phyloP scores from a whole-genome alignment of 148 eudicot species.

The Chenopodium album region DNA sequence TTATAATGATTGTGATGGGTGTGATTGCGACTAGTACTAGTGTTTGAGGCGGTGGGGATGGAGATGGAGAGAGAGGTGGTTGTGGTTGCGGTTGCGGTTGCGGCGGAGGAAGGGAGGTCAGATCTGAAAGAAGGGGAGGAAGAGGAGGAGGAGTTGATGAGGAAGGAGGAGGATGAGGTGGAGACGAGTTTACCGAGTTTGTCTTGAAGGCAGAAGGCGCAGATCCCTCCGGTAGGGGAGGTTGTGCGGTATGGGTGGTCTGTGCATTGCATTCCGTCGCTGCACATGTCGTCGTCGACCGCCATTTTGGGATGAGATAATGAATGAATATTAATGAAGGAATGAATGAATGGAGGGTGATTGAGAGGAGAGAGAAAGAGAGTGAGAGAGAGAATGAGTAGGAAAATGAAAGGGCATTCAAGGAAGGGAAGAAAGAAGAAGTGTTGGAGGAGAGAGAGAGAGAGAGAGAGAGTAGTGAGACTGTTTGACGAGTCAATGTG shows the following conservation, averaged over 20 bases:
- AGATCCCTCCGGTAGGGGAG: constrained; percentile 64
- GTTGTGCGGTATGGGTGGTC: constrained; percentile 60
- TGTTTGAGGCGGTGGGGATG: constrained; percentile 11
- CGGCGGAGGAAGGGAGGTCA: constrained; percentile 21
- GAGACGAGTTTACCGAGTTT: constrained; percentile 83
- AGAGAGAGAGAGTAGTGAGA: no score
- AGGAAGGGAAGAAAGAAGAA: no score
- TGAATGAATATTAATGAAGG: no score
- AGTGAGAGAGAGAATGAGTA: no score
- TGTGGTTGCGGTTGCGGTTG: constrained; percentile 17
- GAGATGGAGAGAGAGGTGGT: constrained; percentile 21
- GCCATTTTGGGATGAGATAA: neutral
- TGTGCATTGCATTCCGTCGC: constrained; percentile 45
- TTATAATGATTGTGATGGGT: neutral
- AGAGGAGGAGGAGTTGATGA: constrained; percentile 48
- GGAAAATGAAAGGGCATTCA: no score
- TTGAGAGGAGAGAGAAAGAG: no score
- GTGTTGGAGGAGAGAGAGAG: no score
- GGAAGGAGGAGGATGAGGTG: constrained; percentile 57
- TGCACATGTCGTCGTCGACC: constrained; percentile 42
- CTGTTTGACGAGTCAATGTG: no score
- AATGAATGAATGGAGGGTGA: no score
- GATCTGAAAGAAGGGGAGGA: constrained; percentile 68
- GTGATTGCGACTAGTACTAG: neutral
- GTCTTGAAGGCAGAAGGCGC: constrained; percentile 92